A percentile compares a stretch with the other conserved stretches of the same genome.
phyloP scores from a whole-genome alignment of 2,329 filamentous ascomycete genomes.

The Fusarium sp. region DNA sequence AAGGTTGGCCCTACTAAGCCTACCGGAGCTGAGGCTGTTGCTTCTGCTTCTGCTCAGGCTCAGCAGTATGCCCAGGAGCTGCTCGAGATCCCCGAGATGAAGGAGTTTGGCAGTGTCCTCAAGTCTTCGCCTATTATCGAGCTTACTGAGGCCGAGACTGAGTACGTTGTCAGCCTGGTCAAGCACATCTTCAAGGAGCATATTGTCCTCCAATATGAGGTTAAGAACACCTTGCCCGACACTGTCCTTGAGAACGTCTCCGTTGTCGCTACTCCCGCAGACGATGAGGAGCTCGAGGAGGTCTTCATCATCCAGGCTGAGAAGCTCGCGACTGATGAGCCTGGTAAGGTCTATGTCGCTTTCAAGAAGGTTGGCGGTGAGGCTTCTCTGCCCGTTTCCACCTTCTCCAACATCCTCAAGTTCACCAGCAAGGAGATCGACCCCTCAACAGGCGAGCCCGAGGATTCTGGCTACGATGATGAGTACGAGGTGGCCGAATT shows the following conservation, averaged over 20 bases:
- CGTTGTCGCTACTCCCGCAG: conserved; percentile 80
- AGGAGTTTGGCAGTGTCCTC: conserved; percentile 87
- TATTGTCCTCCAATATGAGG: conserved; percentile 93
- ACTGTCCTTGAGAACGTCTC: conserved; percentile 92
- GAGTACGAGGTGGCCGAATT: conserved; percentile 98
- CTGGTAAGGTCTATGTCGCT: conserved; percentile 93
- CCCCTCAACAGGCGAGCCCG: conserved; percentile 90
- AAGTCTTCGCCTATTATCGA: conserved; percentile 90
- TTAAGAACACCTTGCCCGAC: conserved; percentile 95
- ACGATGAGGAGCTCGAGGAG: conserved; percentile 87
- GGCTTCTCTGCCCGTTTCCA: conserved; percentile 79
- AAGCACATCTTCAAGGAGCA: conserved; percentile 99
- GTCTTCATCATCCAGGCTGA: conserved; percentile 94
- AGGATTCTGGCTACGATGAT: conserved; percentile 93
- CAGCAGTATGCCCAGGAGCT: conserved; percentile 92
- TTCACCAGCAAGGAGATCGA: conserved; percentile 99
- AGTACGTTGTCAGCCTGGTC: conserved; percentile 92
- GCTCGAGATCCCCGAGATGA: conserved; percentile 89
- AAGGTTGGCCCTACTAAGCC: conserved; percentile 82
- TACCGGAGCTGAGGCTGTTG: conserved; percentile 78
- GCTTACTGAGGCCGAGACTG: conserved; percentile 95
- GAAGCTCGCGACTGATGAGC: conserved; percentile 84
- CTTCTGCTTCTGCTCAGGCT: conserved; percentile 81
- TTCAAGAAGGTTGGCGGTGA: conserved; percentile 88
- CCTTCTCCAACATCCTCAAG: conserved; percentile 92